Evolutionary conservation across 192 early-diverging fungal species (phyloP).

Genomic region (Backusella tarrabulga): DNA sequence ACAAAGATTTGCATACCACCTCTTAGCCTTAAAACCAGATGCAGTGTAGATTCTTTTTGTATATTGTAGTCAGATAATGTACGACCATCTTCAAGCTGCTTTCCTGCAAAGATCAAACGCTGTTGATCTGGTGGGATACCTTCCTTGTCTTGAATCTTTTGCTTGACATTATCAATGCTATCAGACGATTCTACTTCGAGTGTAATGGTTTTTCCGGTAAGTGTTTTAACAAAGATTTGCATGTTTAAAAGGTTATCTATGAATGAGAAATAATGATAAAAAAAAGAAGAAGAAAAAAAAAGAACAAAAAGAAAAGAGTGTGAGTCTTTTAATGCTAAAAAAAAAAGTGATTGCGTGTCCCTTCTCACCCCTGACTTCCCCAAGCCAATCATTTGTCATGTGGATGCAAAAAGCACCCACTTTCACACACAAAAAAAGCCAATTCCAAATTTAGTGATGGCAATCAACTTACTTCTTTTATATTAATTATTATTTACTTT

Average conservation of each 20-base stretch:
- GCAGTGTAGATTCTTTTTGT: conserved; percentile 99
- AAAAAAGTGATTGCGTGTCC: background rate
- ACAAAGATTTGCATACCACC: conserved; percentile 78
- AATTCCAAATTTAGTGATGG: background rate
- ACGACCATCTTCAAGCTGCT: conserved; percentile 99
- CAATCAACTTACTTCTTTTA: background rate
- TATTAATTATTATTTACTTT: background rate
- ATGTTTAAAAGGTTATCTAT: background rate
- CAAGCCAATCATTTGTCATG: background rate
- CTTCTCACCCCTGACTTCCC: background rate
- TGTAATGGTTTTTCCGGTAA: conserved; percentile 1
- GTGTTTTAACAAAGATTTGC: background rate
- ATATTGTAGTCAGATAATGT: conserved; percentile 99
- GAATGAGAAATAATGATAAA: background rate
- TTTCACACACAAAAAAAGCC: background rate
- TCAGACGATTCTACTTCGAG: conserved; percentile 24
- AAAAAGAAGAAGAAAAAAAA: background rate
- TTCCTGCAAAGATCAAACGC: conserved; percentile 99
- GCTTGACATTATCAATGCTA: conserved; percentile 80
- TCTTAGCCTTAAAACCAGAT: conserved; percentile 94
- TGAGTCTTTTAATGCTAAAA: background rate
- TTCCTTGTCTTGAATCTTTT: conserved; percentile 98
- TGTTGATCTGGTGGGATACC: conserved; percentile 99
- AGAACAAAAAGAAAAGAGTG: background rate
- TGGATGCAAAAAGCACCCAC: background rate